These are phyloP conservation scores for Angophora floribunda DNA, from an alignment of 345 rosid genomes.

Conservation along the genomic window DNA sequence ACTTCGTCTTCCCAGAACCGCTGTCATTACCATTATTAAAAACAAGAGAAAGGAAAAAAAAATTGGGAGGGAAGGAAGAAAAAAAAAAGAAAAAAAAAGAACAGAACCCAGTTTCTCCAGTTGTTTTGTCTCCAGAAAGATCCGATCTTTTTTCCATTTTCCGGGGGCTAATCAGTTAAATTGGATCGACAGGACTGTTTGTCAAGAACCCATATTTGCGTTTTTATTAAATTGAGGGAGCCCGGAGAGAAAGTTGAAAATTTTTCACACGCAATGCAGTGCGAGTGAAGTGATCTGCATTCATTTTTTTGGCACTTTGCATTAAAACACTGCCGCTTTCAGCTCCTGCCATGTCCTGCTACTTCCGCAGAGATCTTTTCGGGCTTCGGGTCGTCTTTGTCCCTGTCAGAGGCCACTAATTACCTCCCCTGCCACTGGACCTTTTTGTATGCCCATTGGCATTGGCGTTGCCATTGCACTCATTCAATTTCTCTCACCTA, in stretches of 20 bases:
- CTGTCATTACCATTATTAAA: conserved; percentile 11
- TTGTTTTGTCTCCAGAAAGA: neutral
- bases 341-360: conserved; percentile 4
- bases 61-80: neutral
- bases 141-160: neutral
- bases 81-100: neutral
- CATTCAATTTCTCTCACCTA: conserved; percentile 2
- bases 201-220: neutral
- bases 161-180: neutral
- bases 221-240: neutral
- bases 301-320: neutral
- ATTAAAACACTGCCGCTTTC: conserved; percentile 2
- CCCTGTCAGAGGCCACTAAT: conserved; percentile 51
- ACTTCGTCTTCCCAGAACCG: neutral
- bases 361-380: conserved; percentile 7
- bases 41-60: neutral
- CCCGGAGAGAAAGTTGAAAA: neutral
- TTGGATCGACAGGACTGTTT: neutral
- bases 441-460: neutral
- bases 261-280: neutral
- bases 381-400: conserved; percentile 22
- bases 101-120: neutral
- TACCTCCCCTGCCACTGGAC: conserved; percentile 51
- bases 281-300: neutral
- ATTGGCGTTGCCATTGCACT: neutral